phyloP scores from a whole-genome alignment of 2,329 filamentous ascomycete genomes.

The Botrytis paeoniae region DNA sequence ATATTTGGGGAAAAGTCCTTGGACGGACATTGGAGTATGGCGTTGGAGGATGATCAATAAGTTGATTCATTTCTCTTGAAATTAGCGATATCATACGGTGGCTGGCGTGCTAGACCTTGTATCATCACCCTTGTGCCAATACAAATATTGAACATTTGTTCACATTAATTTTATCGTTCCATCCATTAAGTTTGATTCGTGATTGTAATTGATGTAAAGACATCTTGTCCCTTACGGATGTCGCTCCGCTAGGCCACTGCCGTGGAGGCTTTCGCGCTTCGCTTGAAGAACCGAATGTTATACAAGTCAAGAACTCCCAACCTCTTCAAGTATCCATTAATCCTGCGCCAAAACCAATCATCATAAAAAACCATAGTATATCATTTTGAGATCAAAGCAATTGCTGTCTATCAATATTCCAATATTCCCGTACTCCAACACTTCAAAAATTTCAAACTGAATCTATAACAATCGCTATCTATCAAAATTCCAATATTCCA shows the following conservation, averaged over 20 bases:
- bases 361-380: too few relatives aligned
- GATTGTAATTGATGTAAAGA: background rate
- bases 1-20: conserved; percentile 32
- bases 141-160: background rate
- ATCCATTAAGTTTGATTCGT: background rate
- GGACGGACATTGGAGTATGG: conserved; percentile 33
- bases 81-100: background rate
- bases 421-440: too few relatives aligned
- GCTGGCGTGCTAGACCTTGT: conserved; percentile 5
- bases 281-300: background rate
- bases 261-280: background rate
- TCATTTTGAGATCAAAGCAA: background rate
- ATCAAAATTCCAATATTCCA: background rate
- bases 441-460: too few relatives aligned
- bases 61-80: conserved; percentile 1
- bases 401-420: background rate
- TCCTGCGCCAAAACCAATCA: background rate
- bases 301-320: background rate
- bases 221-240: background rate
- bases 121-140: conserved; percentile 6
- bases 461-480: too few relatives aligned
- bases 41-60: conserved; percentile 26
- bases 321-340: background rate
- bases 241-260: background rate
- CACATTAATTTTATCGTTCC: background rate